Conservation (phyloP, 495 filamentous ascomycete genomes). For the Aspergillus affinis region DNA sequence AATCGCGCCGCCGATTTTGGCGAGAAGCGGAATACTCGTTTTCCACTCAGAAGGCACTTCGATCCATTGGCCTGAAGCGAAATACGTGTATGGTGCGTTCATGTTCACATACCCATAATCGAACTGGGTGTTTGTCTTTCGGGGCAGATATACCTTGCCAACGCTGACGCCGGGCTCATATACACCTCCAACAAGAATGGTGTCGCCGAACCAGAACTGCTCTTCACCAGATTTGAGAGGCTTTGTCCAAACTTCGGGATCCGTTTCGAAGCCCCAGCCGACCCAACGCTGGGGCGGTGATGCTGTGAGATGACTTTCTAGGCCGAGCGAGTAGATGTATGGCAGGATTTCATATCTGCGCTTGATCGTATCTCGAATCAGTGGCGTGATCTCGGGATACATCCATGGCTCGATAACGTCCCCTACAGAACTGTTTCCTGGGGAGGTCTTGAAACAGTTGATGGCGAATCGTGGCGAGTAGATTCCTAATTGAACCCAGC, state of each 20-base stretch:
- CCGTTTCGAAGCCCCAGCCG: constrained; percentile 65
- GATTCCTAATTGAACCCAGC: constrained; percentile 69
- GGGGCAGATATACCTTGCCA: constrained; percentile 60
- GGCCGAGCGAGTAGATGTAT: constrained; percentile 63
- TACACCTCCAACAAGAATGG: constrained; percentile 63
- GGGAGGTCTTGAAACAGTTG: constrained; percentile 72
- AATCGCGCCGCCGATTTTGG: constrained; percentile 57
- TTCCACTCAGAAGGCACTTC: constrained; percentile 58
- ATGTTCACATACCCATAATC: constrained; percentile 62
- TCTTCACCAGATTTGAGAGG: constrained; percentile 56
- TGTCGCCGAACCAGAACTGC: constrained; percentile 70
- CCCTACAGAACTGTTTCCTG: constrained; percentile 57
- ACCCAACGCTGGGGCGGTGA: constrained; percentile 65
- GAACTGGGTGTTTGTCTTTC: constrained; percentile 33
- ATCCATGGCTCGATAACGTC: constrained; percentile 75
- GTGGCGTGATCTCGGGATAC: constrained; percentile 61
- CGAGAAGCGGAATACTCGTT: constrained; percentile 61
- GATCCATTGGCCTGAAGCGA: constrained; percentile 60
- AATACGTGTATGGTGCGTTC: constrained; percentile 58
- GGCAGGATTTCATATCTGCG: constrained; percentile 68
- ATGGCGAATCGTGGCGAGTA: constrained; percentile 69
- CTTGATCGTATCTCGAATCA: constrained; percentile 62
- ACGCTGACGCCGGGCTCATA: constrained; percentile 55
- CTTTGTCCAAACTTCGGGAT: constrained; percentile 61
- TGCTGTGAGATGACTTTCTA: constrained; percentile 57